Conservation (phyloP, 805 yeast species). For the Nakazawaea ishiwadae region DNA sequence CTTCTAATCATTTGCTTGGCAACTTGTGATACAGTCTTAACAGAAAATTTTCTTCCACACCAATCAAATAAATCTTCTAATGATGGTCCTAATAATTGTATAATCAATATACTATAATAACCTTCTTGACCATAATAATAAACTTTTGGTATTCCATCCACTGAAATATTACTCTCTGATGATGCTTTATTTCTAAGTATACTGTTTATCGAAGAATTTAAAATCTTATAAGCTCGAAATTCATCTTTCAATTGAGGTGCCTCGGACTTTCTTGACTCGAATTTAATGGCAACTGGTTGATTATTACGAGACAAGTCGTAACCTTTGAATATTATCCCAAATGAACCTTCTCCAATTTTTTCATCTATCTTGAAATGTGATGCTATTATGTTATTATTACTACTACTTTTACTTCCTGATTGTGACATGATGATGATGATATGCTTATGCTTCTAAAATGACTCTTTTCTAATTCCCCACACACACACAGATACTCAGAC, state of each 20-base stretch:
- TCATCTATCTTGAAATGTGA: conserved; percentile 76
- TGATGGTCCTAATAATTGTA: conserved; percentile 80
- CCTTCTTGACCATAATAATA: conserved; percentile 87
- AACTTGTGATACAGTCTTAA: conserved; percentile 67
- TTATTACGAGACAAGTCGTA: conserved; percentile 60
- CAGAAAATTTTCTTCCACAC: conserved; percentile 75
- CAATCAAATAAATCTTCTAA: conserved; percentile 81
- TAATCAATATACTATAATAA: conserved; percentile 69
- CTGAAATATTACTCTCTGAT: conserved; percentile 19
- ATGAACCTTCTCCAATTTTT: conserved; percentile 84
- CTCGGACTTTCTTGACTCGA: conserved; percentile 75
- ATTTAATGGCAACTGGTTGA: conserved; percentile 68
- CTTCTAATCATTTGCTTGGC: conserved; percentile 76
- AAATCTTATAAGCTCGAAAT: conserved; percentile 69
- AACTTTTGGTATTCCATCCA: conserved; percentile 73
- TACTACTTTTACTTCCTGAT: background rate
- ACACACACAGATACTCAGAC: too few relatives aligned
- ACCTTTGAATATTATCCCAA: conserved; percentile 83
- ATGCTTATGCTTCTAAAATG: too few relatives aligned
- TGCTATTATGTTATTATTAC: conserved; percentile 33
- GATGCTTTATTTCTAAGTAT: conserved; percentile 16
- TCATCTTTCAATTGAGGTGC: conserved; percentile 84
- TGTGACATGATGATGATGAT: background rate
- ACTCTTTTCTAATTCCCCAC: too few relatives aligned
- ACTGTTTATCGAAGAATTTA: conserved; percentile 46